phyloP scores from a whole-genome alignment of 805 yeast genomes.

The Cyberlindnera subsufficiens region DNA sequence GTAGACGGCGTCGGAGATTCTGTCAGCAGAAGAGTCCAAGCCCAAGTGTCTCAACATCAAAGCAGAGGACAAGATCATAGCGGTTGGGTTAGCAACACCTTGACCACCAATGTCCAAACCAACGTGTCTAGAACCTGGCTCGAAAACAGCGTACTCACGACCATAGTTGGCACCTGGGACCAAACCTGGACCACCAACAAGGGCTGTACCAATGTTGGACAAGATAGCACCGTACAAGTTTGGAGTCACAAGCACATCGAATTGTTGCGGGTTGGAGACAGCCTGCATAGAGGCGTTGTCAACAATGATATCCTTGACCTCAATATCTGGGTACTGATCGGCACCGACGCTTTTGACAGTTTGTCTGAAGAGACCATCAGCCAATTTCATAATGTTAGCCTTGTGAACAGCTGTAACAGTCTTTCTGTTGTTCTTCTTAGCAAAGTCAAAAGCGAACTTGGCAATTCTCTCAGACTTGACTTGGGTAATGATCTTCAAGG shows the following conservation, averaged over 20 bases:
- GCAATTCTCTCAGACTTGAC: conserved; percentile 96
- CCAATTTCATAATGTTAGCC: conserved; percentile 98
- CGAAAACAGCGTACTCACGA: conserved; percentile 95
- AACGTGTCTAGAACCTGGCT: conserved; percentile 99
- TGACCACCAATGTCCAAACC: conserved; percentile 94
- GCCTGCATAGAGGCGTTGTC: conserved; percentile 99
- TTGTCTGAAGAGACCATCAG: conserved; percentile 96
- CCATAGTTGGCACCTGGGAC: conserved; percentile 99
- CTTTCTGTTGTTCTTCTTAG: conserved; percentile 85
- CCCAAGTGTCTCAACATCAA: conserved; percentile 96
- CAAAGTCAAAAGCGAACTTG: conserved; percentile 94
- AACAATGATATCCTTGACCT: conserved; percentile 88
- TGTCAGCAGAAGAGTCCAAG: conserved; percentile 75
- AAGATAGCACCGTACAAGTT: conserved; percentile 96
- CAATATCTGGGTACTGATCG: conserved; percentile 78
- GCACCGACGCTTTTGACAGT: conserved; percentile 85
- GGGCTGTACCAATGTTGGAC: conserved; percentile 96
- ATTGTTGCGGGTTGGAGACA: conserved; percentile 96
- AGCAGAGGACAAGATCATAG: conserved; percentile 87
- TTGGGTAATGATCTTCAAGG: conserved; percentile 90
- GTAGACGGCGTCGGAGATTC: conserved; percentile 83
- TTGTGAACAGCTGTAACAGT: conserved; percentile 95
- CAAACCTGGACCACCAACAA: conserved; percentile 96
- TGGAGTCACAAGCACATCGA: conserved; percentile 96
- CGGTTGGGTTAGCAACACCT: conserved; percentile 96